Evolutionary conservation across 768 basidiomycete genomes (phyloP).

Genomic region (Pleurotus djamor): DNA sequence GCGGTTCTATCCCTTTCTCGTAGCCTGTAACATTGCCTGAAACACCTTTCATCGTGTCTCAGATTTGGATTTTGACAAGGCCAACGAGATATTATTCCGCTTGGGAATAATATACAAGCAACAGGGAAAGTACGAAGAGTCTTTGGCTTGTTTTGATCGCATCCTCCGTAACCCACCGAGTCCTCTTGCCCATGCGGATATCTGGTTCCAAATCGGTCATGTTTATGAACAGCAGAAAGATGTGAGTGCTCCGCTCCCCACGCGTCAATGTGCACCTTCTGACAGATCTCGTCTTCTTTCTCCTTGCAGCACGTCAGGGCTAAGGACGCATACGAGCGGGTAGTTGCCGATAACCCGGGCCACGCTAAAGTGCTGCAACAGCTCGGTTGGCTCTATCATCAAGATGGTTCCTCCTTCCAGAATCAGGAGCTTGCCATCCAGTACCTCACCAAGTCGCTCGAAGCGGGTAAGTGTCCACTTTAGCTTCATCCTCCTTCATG

Average conservation of each 20-base stretch:
- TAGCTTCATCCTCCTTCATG: conserved; percentile 1
- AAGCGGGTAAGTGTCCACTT: conserved; percentile 67
- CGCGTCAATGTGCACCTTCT: neutral
- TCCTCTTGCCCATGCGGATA: conserved; percentile 95
- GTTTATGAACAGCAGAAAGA: conserved; percentile 98
- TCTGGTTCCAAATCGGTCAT: conserved; percentile 99
- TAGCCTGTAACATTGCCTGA: conserved; percentile 1
- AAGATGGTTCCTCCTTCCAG: conserved; percentile 91
- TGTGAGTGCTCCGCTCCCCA: conserved; percentile 41
- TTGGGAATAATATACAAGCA: conserved; percentile 99
- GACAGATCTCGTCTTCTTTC: conserved; percentile 11
- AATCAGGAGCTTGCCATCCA: conserved; percentile 94
- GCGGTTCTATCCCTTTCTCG: conserved; percentile 21
- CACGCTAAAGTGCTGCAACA: conserved; percentile 98
- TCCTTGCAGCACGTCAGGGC: conserved; percentile 74
- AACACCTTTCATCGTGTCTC: conserved; percentile 19
- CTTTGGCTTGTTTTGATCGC: conserved; percentile 90
- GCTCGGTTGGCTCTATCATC: conserved; percentile 97
- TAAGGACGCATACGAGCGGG: conserved; percentile 94
- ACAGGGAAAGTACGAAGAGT: conserved; percentile 90
- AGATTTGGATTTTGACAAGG: conserved; percentile 92
- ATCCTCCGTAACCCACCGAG: conserved; percentile 95
- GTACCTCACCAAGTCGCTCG: conserved; percentile 92
- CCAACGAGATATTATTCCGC: conserved; percentile 97
- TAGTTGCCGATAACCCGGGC: conserved; percentile 87